Conservation (phyloP, 768 basidiomycete species). For the Gautieria morchelliformis region DNA sequence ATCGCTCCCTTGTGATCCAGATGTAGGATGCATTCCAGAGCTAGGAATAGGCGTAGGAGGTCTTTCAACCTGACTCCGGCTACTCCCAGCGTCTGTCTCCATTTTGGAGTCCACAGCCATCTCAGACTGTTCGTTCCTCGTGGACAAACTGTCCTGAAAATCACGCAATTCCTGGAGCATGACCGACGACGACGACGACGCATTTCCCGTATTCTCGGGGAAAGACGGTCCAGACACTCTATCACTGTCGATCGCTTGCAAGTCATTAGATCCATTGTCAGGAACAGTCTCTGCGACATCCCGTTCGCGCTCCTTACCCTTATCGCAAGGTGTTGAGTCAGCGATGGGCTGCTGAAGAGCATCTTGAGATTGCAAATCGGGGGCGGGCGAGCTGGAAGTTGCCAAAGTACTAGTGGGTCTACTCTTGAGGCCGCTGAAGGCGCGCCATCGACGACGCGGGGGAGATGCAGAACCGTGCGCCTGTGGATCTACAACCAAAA, state of each 20-base stretch:
- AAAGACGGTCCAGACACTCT: not conserved
- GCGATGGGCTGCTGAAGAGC: conserved; percentile 17
- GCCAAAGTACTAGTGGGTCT: not conserved
- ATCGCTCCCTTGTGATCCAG: not conserved
- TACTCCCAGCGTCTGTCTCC: not conserved
- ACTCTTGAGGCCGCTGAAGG: not conserved
- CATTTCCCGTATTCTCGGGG: not conserved
- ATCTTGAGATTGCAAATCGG: not conserved
- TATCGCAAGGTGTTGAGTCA: conserved; percentile 16
- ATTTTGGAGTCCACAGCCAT: not conserved
- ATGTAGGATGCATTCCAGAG: not conserved
- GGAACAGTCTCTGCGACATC: not conserved
- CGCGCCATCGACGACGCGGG: conserved; percentile 3
- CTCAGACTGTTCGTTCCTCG: not conserved
- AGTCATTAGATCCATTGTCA: not conserved
- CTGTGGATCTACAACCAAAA: not conserved
- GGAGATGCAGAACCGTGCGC: not conserved
- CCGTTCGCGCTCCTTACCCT: conserved; percentile 25
- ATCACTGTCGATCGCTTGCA: not conserved
- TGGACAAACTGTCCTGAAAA: not conserved
- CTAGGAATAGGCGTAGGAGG: not conserved
- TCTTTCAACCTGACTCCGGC: not conserved
- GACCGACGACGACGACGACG: not conserved
- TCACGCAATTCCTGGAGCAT: conserved; percentile 4
- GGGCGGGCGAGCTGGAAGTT: not conserved